Base-by-base conservation (phyloP, 2,329 filamentous ascomycete species). In the Colletotrichum tropicale region DNA sequence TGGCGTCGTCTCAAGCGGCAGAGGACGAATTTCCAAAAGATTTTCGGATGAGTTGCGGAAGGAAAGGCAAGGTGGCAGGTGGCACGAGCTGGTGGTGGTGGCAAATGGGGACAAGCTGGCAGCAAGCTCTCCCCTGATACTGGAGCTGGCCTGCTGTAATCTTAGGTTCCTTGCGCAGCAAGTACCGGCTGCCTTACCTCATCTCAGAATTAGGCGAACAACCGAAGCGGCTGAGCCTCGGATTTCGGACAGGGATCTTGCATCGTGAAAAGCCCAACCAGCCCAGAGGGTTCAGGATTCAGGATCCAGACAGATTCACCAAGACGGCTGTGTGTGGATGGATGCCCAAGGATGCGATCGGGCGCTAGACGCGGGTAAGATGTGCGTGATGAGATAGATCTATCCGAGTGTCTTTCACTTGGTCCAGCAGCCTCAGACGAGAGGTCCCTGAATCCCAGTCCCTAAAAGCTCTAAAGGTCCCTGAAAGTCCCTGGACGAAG, bases 371-470 rank as follows among this genome's bases (percentile, higher is more conserved):
- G 72, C 61, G 72, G 61, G 48, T 65, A 36, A 48, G 3, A 30
- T 66, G 34, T 38, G 18, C 32, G 24, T 26, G 58, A 58, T 70
- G 15, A 75, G 71, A 74, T 66, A 74, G 71, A 74, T 61, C 61
- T 43, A 43, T 58, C 52, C 15, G 32, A 15, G 16, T 43, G 13
- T 58, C 18, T 18, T n/a, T 18, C 28, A 28, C 1, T 16, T 1
- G 52, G 21, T 55, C 55, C 52, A 38, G 4, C 32, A 48, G 34
- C 36, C 56, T 48, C 21, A 56, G 26, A 26, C 12, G 62, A 28
- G 34, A 48, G 61, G 36, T 43, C 52, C 48, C 48, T 56, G 30
- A 58, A 56, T 36, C 58, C 34, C 62, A 28, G 62, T 26, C 62
- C 6, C 32, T 66, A 26, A 52, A 21, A 21, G 43, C 2, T 52